These are phyloP conservation scores for Colletotrichum sp. DNA, from an alignment of 2,329 filamentous ascomycete species.

Conservation along the genomic window DNA sequence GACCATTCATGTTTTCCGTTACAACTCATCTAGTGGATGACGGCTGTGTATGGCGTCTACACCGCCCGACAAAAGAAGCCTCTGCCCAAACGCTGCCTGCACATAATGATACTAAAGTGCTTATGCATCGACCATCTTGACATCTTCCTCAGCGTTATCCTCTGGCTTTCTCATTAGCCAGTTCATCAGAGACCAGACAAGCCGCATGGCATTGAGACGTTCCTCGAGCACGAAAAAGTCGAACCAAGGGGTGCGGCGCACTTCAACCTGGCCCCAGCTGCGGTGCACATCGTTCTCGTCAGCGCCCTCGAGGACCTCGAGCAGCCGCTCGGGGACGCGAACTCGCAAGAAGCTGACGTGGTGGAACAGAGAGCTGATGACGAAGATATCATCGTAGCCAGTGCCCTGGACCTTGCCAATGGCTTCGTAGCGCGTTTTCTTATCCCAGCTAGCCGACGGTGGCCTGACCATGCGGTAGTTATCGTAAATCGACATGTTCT, in stretches of 20 bases:
- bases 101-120: neutral
- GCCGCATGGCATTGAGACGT: constrained; percentile 59
- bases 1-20: neutral
- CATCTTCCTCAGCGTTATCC: constrained; percentile 25
- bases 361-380: constrained; percentile 67
- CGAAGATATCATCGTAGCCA: constrained; percentile 65
- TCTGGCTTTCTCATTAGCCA: constrained; percentile 59
- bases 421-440: constrained; percentile 61
- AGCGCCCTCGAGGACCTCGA: constrained; percentile 58
- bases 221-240: constrained; percentile 63
- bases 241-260: constrained; percentile 66
- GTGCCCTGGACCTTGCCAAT: constrained; percentile 56
- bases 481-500: constrained; percentile 64
- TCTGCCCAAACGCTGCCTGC: neutral
- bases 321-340: constrained; percentile 58
- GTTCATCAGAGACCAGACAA: constrained; percentile 65
- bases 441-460: constrained; percentile 64
- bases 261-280: constrained; percentile 58
- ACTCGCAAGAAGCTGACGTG: constrained; percentile 64
- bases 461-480: constrained; percentile 67
- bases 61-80: neutral
- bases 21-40: neutral
- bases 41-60: neutral
- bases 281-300: constrained; percentile 36
- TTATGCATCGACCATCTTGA: constrained; percentile 32